Percentiles rank a stretch among this genome's conserved stretches.
Evolutionary conservation across 768 basidiomycete genomes (phyloP).

Genomic region (Mycena indigotica): DNA sequence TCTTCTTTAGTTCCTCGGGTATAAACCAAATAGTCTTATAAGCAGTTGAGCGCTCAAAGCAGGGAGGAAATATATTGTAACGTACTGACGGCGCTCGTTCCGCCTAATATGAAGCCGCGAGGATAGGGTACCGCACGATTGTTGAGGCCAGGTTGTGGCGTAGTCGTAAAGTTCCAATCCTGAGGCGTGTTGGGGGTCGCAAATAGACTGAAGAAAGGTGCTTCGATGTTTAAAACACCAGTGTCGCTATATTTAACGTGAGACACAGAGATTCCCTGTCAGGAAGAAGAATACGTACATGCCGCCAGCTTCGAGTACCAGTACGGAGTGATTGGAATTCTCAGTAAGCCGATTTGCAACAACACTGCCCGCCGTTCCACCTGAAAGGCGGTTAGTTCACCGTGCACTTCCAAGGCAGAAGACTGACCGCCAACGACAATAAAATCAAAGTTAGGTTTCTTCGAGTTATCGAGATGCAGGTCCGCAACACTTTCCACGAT

Average conservation of each 20-base stretch:
- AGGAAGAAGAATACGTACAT: not conserved
- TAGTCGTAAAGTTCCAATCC: slow-evolving; percentile 36
- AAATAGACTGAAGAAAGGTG: slow-evolving; percentile 3
- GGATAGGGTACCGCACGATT: slow-evolving; percentile 27
- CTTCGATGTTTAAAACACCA: not conserved
- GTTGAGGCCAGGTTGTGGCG: slow-evolving; percentile 27
- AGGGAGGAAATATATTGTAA: not conserved
- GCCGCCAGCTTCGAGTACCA: not conserved
- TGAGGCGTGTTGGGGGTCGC: slow-evolving; percentile 12
- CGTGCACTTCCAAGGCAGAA: not conserved
- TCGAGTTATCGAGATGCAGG: not conserved
- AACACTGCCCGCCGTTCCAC: not conserved
- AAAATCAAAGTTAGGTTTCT: slow-evolving; percentile 2
- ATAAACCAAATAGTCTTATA: slow-evolving; percentile 22
- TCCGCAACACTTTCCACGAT: slow-evolving; percentile 13
- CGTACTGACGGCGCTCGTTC: slow-evolving; percentile 30
- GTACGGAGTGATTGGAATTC: not conserved
- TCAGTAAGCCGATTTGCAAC: not conserved
- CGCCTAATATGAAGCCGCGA: slow-evolving; percentile 32
- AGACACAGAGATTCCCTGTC: too few relatives aligned
- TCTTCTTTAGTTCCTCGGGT: slow-evolving; percentile 24
- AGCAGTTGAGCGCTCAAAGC: not conserved
- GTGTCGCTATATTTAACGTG: not conserved
- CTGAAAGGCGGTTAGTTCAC: not conserved
- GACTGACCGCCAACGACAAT: not conserved